phyloP scores from a whole-genome alignment of 768 basidiomycete genomes.

The Podaxis sp. region DNA sequence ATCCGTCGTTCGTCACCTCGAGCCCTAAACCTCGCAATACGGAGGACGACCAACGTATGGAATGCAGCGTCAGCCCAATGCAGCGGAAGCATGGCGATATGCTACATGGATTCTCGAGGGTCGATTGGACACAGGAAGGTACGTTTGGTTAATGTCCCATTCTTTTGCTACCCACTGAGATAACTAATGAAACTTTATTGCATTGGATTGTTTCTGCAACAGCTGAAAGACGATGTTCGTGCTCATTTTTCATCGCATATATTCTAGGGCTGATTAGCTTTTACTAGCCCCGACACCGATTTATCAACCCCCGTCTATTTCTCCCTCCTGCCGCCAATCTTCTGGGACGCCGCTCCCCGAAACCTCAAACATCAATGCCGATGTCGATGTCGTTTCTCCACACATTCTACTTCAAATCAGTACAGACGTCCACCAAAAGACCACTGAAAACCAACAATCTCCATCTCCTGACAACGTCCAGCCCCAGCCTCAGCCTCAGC shows the following conservation, averaged over 20 bases:
- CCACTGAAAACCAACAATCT: not conserved
- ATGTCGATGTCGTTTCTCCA: not conserved
- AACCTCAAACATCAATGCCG: not conserved
- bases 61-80: conserved; percentile 6
- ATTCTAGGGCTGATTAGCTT: not conserved
- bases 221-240: not conserved
- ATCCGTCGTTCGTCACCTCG: not conserved
- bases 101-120: not conserved
- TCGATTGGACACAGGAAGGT: conserved; percentile 5
- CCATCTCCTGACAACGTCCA: not conserved
- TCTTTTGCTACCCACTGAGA: not conserved
- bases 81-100: not conserved
- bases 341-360: not conserved
- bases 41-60: not conserved
- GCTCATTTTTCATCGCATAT: not conserved
- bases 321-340: not conserved
- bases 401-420: not conserved
- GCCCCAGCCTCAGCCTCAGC: not conserved
- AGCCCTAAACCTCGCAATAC: not conserved
- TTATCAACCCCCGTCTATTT: not conserved
- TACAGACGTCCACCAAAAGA: not conserved
- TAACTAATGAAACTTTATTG: not conserved
- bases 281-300: not conserved
- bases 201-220: not conserved
- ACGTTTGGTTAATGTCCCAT: not conserved